Percentiles rank a stretch among this genome's conserved stretches.
phyloP scores from a whole-genome alignment of 306 rosid species.

The Luffa aegyptiaca region DNA sequence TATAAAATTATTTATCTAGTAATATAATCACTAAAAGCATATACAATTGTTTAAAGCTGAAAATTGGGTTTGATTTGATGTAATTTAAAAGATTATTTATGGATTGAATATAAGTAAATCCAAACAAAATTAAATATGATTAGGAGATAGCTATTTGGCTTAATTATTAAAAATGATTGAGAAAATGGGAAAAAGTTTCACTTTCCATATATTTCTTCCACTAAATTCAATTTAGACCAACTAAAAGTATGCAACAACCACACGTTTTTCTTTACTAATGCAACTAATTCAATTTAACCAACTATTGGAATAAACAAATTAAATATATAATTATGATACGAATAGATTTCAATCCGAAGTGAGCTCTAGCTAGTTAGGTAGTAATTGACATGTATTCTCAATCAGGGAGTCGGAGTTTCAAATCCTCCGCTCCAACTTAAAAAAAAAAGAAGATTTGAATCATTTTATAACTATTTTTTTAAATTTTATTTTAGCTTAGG shows the following conservation, averaged over 20 bases:
- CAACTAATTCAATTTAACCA: not conserved
- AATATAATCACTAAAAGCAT: not conserved
- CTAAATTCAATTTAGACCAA: not conserved
- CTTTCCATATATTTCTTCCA: not conserved
- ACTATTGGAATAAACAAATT: not conserved
- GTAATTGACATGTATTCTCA: too few species aligned
- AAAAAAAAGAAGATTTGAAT: too few species aligned
- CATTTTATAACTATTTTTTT: too few species aligned
- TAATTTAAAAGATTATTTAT: not conserved
- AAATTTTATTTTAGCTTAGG: too few species aligned
- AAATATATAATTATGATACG: not conserved
- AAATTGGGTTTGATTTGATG: not conserved
- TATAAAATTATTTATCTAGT: not conserved
- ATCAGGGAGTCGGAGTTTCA: too few species aligned
- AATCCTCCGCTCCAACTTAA: too few species aligned
- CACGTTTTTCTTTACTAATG: not conserved
- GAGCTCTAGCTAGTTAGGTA: too few species aligned
- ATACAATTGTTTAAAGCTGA: not conserved
- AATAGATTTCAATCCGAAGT: not conserved
- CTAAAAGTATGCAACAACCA: not conserved
- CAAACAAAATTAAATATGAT: not conserved
- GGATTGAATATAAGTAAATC: not conserved
- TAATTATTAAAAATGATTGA: not conserved
- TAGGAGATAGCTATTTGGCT: not conserved
- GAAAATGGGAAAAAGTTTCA: not conserved